phyloP scores from a whole-genome alignment of 805 yeast genomes.

The Ogataea nakhonphanomensis region DNA sequence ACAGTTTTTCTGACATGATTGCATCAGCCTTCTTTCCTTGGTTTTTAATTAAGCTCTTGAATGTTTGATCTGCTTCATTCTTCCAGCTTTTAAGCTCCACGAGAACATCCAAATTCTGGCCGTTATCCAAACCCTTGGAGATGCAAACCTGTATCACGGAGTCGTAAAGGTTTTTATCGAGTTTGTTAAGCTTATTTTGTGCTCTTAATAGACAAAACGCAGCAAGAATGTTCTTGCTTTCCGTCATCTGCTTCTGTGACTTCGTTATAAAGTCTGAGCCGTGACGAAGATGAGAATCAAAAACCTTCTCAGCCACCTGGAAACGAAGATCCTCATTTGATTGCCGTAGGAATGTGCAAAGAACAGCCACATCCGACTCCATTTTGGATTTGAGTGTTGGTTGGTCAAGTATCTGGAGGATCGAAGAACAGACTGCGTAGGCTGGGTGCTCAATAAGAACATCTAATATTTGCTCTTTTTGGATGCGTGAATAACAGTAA shows the following conservation, averaged over 20 bases:
- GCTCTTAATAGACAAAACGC: slow-evolving; percentile 11
- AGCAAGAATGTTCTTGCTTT: background rate
- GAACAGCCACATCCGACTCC: slow-evolving; percentile 35
- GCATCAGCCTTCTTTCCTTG: slow-evolving; percentile 9
- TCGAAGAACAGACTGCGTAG: background rate
- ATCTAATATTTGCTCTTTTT: slow-evolving; percentile 32
- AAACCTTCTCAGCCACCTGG: slow-evolving; percentile 35
- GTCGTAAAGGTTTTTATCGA: slow-evolving; percentile 1
- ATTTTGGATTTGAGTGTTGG: slow-evolving; percentile 54
- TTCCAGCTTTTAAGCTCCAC: slow-evolving; percentile 11
- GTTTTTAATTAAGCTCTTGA: slow-evolving; percentile 7
- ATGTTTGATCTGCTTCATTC: background rate
- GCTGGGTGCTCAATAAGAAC: slow-evolving; percentile 11
- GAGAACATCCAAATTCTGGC: background rate
- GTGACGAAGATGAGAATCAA: slow-evolving; percentile 41
- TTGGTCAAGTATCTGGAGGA: slow-evolving; percentile 41
- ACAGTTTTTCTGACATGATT: slow-evolving; percentile 8
- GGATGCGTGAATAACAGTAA: slow-evolving; percentile 41
- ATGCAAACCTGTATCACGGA: background rate
- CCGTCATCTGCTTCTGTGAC: slow-evolving; percentile 3
- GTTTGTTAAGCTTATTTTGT: slow-evolving; percentile 5
- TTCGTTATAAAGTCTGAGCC: slow-evolving; percentile 32
- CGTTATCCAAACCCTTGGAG: background rate
- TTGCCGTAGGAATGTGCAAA: slow-evolving; percentile 14
- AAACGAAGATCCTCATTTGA: slow-evolving; percentile 13